Conservation (phyloP, 805 yeast species). For the Metschnikowia baotianmanensis region DNA sequence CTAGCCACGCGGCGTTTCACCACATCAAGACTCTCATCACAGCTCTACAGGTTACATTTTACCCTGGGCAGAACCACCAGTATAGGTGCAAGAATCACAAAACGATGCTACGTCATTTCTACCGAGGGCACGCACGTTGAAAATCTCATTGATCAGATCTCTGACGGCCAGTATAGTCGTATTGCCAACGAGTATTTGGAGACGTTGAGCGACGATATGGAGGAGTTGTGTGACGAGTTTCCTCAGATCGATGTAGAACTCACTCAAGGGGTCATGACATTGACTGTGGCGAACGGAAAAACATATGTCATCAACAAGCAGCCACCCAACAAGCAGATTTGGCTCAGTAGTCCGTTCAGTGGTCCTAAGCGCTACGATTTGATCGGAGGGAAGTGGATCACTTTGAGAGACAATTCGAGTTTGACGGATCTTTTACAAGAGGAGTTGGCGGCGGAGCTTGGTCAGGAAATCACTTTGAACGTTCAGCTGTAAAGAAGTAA, state of each 20-base stretch:
- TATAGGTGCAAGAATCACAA: not conserved
- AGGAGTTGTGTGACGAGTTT: constrained; percentile 56
- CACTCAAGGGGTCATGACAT: constrained; percentile 82
- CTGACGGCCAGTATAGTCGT: constrained; percentile 56
- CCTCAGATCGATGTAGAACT: constrained; percentile 75
- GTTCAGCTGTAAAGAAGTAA: constrained; percentile 8
- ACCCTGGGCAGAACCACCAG: not conserved
- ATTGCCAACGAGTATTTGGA: constrained; percentile 72
- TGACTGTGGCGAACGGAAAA: constrained; percentile 69
- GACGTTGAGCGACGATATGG: constrained; percentile 61
- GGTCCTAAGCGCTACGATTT: constrained; percentile 83
- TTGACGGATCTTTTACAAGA: constrained; percentile 34
- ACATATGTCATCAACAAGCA: constrained; percentile 93
- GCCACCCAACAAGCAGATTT: constrained; percentile 95
- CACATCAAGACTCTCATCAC: not conserved
- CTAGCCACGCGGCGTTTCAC: not conserved
- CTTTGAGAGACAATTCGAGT: constrained; percentile 58
- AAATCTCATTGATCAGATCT: constrained; percentile 46
- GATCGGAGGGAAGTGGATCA: constrained; percentile 72
- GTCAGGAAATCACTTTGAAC: constrained; percentile 16
- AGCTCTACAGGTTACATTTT: not conserved
- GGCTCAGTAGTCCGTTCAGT: constrained; percentile 91
- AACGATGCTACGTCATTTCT: constrained; percentile 19
- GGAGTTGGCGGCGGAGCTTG: constrained; percentile 33
- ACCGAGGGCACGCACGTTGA: constrained; percentile 59